Evolutionary conservation across 129 eudicot genomes (phyloP), one percentile per base, ranked within the genome.

Genomic region (Artemisia annua): DNA sequence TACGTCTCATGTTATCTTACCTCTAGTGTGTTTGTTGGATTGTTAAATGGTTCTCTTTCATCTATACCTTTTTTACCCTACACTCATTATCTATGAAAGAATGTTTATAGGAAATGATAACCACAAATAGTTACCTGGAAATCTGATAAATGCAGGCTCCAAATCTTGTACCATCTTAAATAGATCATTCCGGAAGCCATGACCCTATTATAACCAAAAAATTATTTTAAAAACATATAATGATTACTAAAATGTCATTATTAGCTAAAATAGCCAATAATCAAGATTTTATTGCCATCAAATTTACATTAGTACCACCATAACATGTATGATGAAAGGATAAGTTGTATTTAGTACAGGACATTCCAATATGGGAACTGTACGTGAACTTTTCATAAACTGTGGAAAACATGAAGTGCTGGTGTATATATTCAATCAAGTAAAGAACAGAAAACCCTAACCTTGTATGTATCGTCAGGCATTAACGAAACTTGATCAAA

Each of bases 391-490:
- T 53, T 1, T 55, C 16, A 11, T 35, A 5, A 66, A 54, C 14
- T 9, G 55, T 24, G 18, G 67, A 30, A 74, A 67, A 73, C 51
- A 57, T 17, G 20, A 50, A 57, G 57, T 43, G 58, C 24, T 15
- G 24, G 59, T 12, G 59, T 55, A 46, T 67, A 12, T 44, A 39
- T 26, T 39, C 46, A 39, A 55, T 22, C 15, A 48, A 56, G 66
- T 22, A 17, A 3, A 9, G 48, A 48, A 59, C 58, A 49, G 26
- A 69, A 17, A 24, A 52, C 22, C 60, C 26, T 24, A 95, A 95
- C 97, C 97, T 88, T 91, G 82, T 86, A 95, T 13, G 97, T 95
- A 68, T 95, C 96, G 6, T 76, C 13, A 54, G 99, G 99, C 97
- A 95, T 88, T 39, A 92, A 68, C 1, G 99, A 95, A 16, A 95